Conservation (phyloP, 2,329 filamentous ascomycete species). For the Fonsecaea multimorphosa region DNA sequence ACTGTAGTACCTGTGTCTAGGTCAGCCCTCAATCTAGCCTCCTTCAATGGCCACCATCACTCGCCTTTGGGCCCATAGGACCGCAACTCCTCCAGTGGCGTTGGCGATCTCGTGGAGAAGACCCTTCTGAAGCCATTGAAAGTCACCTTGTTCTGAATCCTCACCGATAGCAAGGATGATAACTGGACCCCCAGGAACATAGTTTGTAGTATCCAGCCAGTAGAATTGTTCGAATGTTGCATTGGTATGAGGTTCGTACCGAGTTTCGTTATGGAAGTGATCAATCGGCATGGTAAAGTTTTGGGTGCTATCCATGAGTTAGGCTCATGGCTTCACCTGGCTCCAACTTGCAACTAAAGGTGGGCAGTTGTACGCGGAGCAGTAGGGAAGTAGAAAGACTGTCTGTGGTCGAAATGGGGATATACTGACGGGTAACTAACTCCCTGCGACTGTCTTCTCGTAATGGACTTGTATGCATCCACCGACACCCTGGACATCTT, state of each 20-base stretch:
- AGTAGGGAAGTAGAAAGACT: not conserved
- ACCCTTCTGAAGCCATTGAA: constrained; percentile 78
- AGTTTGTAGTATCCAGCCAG: constrained; percentile 80
- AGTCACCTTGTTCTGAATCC: constrained; percentile 60
- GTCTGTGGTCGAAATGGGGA: not conserved
- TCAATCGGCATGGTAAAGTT: constrained; percentile 43
- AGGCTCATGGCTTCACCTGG: not conserved
- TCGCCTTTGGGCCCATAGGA: constrained; percentile 73
- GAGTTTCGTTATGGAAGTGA: constrained; percentile 31
- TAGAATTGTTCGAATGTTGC: constrained; percentile 67
- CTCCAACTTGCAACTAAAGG: not conserved
- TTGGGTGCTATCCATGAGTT: constrained; percentile 38
- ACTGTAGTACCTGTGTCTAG: constrained; percentile 73
- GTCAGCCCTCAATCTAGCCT: constrained; percentile 64
- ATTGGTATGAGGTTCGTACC: constrained; percentile 32
- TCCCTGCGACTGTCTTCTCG: constrained; percentile 8
- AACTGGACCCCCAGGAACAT: constrained; percentile 77
- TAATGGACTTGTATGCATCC: not conserved
- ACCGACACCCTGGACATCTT: not conserved
- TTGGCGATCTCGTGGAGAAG: constrained; percentile 73
- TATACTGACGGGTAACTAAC: constrained; percentile 9
- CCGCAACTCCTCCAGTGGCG: constrained; percentile 74
- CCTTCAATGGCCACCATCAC: not conserved
- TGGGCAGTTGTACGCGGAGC: not conserved
- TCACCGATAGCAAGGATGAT: constrained; percentile 78